These are phyloP conservation scores for Chalciporus pseudorubinellus DNA, from an alignment of 768 basidiomycete genomes.

Conservation along the genomic window DNA sequence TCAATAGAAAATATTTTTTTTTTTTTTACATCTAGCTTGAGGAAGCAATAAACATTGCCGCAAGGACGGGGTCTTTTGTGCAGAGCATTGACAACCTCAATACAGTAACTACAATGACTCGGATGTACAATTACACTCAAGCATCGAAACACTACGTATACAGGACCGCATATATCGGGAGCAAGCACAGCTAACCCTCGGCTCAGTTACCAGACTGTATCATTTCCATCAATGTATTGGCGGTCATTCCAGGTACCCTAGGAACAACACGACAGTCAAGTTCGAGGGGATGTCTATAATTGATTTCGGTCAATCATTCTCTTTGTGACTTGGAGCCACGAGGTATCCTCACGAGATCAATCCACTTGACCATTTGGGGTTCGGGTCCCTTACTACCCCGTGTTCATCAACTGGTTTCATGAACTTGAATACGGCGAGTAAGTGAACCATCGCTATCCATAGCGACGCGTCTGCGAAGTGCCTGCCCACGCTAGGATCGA, in stretches of 20 bases:
- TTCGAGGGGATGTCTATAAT: conserved; percentile 26
- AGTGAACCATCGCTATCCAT: conserved; percentile 32
- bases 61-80: too few relatives aligned
- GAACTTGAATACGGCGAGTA: conserved; percentile 30
- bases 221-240: conserved; percentile 15
- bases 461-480: conserved; percentile 32
- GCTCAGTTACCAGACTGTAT: conserved; percentile 13
- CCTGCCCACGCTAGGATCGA: conserved; percentile 21
- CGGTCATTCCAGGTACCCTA: conserved; percentile 16
- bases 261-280: conserved; percentile 29
- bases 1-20: too few relatives aligned
- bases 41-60: too few relatives aligned
- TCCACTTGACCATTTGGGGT: conserved; percentile 28
- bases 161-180: not conserved
- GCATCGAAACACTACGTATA: not conserved
- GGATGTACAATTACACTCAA: not conserved
- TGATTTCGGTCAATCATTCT: not conserved
- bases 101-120: too few relatives aligned
- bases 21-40: too few relatives aligned
- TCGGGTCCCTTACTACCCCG: conserved; percentile 25
- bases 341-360: conserved; percentile 24
- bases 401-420: conserved; percentile 27
- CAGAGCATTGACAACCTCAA: too few relatives aligned
- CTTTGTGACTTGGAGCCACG: not conserved
- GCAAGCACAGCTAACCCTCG: not conserved